Percentiles rank a stretch among this genome's conserved stretches.
Evolutionary conservation across 2,329 filamentous ascomycete species (phyloP).

Genomic region (Botryotinia globosa): DNA sequence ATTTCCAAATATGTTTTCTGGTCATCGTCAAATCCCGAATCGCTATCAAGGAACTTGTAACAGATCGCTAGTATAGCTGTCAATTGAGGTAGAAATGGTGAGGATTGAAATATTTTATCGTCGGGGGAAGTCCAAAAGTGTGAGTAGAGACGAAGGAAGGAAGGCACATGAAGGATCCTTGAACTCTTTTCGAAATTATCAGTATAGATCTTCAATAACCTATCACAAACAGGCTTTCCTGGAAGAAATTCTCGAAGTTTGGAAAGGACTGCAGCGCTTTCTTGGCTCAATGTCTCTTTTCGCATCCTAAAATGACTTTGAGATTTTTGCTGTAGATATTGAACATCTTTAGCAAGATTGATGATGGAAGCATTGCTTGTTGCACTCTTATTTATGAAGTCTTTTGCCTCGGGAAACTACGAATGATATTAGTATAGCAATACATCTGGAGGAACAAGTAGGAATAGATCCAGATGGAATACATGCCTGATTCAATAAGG

Average conservation of each 20-base stretch:
- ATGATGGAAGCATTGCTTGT: conserved; percentile 8
- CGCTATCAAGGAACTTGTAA: conserved; percentile 13
- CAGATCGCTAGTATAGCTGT: conserved; percentile 22
- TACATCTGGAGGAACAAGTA: neutral
- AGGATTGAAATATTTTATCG: conserved; percentile 15
- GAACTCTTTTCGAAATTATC: conserved; percentile 44
- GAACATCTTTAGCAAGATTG: conserved; percentile 17
- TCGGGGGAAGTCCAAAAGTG: conserved; percentile 40
- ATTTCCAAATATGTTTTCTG: conserved; percentile 20
- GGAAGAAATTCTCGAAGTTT: conserved; percentile 22
- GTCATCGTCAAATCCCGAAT: conserved; percentile 12
- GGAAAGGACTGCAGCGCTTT: neutral
- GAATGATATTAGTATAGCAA: neutral
- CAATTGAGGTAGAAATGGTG: conserved; percentile 22
- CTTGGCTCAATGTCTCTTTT: conserved; percentile 18
- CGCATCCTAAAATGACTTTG: conserved; percentile 12
- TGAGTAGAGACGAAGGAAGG: conserved; percentile 44
- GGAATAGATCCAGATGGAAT: neutral
- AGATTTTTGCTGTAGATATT: conserved; percentile 21
- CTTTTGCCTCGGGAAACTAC: conserved; percentile 15
- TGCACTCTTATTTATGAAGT: conserved; percentile 19
- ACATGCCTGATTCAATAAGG: conserved; percentile 11
- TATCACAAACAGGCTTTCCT: conserved; percentile 19
- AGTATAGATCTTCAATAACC: conserved; percentile 41
- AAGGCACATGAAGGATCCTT: conserved; percentile 45